A percentile compares a stretch with the other conserved stretches of the same genome.
These are phyloP conservation scores for Sherardia arvensis DNA, from an alignment of 257 asterid species.

Conservation along the genomic window DNA sequence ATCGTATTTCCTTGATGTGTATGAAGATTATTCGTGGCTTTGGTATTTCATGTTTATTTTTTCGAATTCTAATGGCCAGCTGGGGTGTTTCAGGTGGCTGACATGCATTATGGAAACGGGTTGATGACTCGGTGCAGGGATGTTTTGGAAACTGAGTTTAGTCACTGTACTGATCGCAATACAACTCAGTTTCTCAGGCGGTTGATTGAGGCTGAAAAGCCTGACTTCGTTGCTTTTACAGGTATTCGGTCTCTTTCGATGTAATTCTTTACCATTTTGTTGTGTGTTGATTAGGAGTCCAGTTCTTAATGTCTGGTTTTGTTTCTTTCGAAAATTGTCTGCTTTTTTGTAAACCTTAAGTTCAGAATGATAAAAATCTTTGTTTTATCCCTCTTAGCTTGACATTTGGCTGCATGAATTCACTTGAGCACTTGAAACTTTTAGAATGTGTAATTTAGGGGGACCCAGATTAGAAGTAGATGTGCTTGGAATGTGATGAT, in stretches of 20 bases:
- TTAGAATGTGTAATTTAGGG: not conserved
- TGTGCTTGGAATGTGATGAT: not conserved
- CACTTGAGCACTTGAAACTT: not conserved
- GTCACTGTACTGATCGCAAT: conserved; percentile 69
- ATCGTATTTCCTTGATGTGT: conserved; percentile 1
- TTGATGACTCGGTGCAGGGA: conserved; percentile 78
- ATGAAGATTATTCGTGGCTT: not conserved
- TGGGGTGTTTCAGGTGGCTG: conserved; percentile 60
- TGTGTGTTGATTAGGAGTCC: not conserved
- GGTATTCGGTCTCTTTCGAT: conserved; percentile 28
- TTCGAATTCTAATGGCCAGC: not conserved
- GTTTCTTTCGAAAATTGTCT: not conserved
- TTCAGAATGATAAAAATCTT: not conserved
- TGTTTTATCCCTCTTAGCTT: not conserved
- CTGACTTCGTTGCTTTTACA: conserved; percentile 91
- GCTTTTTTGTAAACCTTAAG: not conserved
- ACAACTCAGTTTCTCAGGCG: conserved; percentile 63
- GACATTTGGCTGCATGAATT: not conserved
- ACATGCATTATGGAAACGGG: conserved; percentile 95
- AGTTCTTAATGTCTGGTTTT: not conserved
- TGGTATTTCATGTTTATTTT: not conserved
- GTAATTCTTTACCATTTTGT: not conserved
- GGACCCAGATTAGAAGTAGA: not conserved
- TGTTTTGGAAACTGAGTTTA: conserved; percentile 54
- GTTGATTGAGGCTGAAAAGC: conserved; percentile 67